Conservation (phyloP, 768 basidiomycete genomes). For the Butyriboletus loyo region DNA sequence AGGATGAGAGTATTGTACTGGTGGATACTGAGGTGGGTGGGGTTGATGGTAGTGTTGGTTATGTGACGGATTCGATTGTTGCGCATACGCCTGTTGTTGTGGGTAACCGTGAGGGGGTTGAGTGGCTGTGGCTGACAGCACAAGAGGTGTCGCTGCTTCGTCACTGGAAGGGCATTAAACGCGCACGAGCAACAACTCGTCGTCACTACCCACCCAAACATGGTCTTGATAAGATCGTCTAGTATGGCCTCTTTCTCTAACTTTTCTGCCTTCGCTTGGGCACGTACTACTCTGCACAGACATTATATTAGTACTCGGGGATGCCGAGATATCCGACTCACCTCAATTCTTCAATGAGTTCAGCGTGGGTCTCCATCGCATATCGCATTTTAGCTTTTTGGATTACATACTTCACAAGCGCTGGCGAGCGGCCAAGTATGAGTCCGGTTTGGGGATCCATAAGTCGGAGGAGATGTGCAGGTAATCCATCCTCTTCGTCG, state of each 20-base stretch:
- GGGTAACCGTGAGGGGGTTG: slow-evolving; percentile 4
- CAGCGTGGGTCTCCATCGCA: slow-evolving; percentile 63
- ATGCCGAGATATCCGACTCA: not conserved
- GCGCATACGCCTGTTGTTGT: slow-evolving; percentile 10
- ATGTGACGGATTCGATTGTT: slow-evolving; percentile 7
- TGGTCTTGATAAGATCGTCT: slow-evolving; percentile 46
- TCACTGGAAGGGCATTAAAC: slow-evolving; percentile 17
- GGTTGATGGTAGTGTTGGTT: slow-evolving; percentile 8
- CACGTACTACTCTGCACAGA: slow-evolving; percentile 37
- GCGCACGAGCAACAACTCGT: not conserved
- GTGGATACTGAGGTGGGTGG: slow-evolving; percentile 12
- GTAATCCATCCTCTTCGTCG: slow-evolving; percentile 47
- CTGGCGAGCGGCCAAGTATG: slow-evolving; percentile 67
- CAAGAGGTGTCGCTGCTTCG: slow-evolving; percentile 21
- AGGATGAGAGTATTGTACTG: slow-evolving; percentile 15
- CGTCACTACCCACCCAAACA: slow-evolving; percentile 47
- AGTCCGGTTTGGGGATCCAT: slow-evolving; percentile 57
- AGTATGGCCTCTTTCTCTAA: slow-evolving; percentile 61
- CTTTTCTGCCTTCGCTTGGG: slow-evolving; percentile 50
- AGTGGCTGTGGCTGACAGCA: slow-evolving; percentile 4
- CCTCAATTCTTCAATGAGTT: slow-evolving; percentile 62
- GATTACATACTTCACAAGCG: slow-evolving; percentile 68
- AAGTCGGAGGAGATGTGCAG: slow-evolving; percentile 49
- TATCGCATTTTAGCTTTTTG: slow-evolving; percentile 71
- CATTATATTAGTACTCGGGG: not conserved